Evolutionary conservation across 371 early-diverging fungal genomes (phyloP), one percentile per base, ranked within the genome.

Genomic region (Rhizopus stolonifer): DNA sequence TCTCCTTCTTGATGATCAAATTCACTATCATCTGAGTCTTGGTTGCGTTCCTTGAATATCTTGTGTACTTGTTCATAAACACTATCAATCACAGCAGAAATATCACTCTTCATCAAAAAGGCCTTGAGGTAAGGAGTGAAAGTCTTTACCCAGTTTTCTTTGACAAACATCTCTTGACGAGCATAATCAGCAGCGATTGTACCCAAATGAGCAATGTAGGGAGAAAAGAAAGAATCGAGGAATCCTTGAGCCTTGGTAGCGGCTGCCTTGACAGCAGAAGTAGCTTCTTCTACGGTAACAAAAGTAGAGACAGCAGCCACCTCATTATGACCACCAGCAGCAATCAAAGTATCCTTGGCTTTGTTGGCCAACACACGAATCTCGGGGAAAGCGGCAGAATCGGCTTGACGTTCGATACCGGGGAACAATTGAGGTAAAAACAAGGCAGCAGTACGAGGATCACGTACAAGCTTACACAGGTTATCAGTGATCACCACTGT

Each of bases 391-490:
- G 84, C 79, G 32, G 81, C 84, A 39, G 67, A 62, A 47, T 82
- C 82, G 31, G 80, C 79, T 57, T 80, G 79, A 62, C 76, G 74
- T 10, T 84, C 81, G 32, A 84, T 68, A 64, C 84, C 82, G 47
- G 84, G 84, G 54, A 86, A 77, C 22, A 91, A 74, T 18, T 84
- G 85, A 32, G 84, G 85, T 64, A 85, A 68, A 63, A 85, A 85
- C 52, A 75, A 78, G 23, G 74, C 77, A 44, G 83, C 84, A 24
- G 83, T 81, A 46, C 76, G 76, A 42, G 84, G 82, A 46, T 85
- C 82, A 52, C 75, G 74, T 36, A 85, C 83, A 19, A 85, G 71
- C 54, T 79, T 81, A 68, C 81, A 85, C 44, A 83, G 66, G 48
- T 83, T 85, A 55, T 81, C 78, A 47, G 77, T 79, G 45, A 85